Evolutionary conservation across 805 yeast genomes (phyloP), one percentile per base, ranked within the genome.

Genomic region (Metschnikowia peoriensis): DNA sequence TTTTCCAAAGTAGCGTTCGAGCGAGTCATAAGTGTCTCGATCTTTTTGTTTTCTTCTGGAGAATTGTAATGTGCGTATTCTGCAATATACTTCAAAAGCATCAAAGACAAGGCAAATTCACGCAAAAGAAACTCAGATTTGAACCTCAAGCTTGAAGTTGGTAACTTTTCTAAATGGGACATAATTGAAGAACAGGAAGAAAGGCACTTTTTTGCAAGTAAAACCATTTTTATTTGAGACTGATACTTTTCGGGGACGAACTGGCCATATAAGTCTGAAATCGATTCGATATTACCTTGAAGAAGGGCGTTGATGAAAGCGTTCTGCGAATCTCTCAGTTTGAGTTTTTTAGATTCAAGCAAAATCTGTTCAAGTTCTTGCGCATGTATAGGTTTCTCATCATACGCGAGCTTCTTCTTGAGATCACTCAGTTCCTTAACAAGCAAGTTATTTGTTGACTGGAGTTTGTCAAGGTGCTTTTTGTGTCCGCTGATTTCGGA

Each of bases 181-280:
- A 50, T 27, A 17, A 45, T 11, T 4, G 44, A 28, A n/a, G 53
- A 35, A 41, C 49, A 45, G 6, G 42, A 37, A 17, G 49, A 35
- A 37, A 28, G 14, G 14, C 49, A 28, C 32, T 38, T 38, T 29
- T 32, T 27, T 12, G 46, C 12, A 11, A 12, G 6, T 12, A 22
- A 22, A 22, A 50, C 41, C 29, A 32, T 14, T 14, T 28, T 32
- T n/a, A 50, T 35, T n/a, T 50, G 53, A 15, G n/a, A 15, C 16
- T 38, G 46, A 29, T 29, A 46, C 27, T 35, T 16, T 3, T 38
- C 41, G 7, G 53, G 53, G 11, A 50, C 53, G 38, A 50, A 50
- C 11, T 17, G 46, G n/a, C 15, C 16, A 7, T 22, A 35, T 11
- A 50, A 17, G 6, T 12, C 16, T 2, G 41, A 40, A 8, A 45